A percentile compares a stretch with the other conserved stretches of the same genome.
Conservation (phyloP, 2,329 filamentous ascomycete species). For the Penicillium sp. region DNA sequence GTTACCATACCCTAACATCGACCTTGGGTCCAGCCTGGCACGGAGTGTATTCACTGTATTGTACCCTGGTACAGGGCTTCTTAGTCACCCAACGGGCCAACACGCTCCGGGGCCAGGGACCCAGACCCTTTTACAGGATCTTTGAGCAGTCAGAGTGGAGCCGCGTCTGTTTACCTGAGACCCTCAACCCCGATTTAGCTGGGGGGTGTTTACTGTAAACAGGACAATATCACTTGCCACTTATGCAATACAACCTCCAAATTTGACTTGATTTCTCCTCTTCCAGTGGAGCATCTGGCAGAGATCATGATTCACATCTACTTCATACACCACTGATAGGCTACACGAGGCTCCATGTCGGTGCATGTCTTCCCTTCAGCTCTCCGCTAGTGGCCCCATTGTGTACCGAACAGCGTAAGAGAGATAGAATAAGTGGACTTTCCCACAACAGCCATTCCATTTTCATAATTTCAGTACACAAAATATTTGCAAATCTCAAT, state of each 20-base stretch:
- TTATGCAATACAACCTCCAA: neutral
- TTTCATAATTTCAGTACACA: neutral
- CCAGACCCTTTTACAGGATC: neutral
- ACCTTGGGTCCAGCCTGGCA: neutral
- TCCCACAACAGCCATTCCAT: too few species aligned
- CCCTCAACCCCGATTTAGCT: slow-evolving; percentile 8
- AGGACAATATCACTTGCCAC: neutral
- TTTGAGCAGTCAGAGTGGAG: neutral
- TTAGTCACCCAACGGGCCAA: neutral
- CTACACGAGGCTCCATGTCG: neutral
- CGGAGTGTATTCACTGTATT: neutral
- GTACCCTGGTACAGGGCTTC: neutral
- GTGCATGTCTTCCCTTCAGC: neutral
- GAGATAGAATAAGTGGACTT: neutral
- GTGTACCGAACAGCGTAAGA: neutral
- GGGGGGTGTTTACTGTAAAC: slow-evolving; percentile 1
- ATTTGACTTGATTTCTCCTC: neutral
- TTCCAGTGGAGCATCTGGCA: neutral
- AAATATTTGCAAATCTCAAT: neutral
- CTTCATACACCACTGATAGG: neutral
- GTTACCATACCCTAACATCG: neutral
- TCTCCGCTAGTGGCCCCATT: neutral
- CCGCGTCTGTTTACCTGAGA: slow-evolving; percentile 13
- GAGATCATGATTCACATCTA: neutral
- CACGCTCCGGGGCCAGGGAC: slow-evolving; percentile 2